A percentile compares a stretch with the other conserved stretches of the same genome.
phyloP scores from a whole-genome alignment of 306 rosid genomes.

The Prosopis cineraria region DNA sequence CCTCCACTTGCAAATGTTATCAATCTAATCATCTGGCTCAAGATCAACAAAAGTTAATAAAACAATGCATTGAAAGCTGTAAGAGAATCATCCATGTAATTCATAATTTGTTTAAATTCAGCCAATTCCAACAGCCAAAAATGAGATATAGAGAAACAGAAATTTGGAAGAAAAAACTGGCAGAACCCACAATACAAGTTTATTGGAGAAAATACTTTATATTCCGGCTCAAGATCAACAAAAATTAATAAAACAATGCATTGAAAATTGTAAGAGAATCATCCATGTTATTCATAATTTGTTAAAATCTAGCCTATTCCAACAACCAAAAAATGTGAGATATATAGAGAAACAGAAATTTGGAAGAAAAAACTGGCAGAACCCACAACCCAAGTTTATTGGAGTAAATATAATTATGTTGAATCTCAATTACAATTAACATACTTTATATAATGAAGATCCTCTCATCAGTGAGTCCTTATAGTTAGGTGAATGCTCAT shows the following conservation, averaged over 20 bases:
- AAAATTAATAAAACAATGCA: slow-evolving; percentile 17
- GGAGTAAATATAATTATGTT: neutral
- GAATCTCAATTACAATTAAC: slow-evolving; percentile 25
- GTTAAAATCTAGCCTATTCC: neutral
- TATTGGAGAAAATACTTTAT: neutral
- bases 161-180: neutral
- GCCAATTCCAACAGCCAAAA: neutral
- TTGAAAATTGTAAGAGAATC: slow-evolving; percentile 23
- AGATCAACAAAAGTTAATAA: slow-evolving; percentile 27
- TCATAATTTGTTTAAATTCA: neutral
- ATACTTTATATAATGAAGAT: slow-evolving; percentile 89
- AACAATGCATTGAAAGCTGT: slow-evolving; percentile 16
- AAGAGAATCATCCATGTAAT: slow-evolving; percentile 22
- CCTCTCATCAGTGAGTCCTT: slow-evolving; percentile 72
- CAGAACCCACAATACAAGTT: neutral
- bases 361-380: neutral
- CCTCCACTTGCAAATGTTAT: slow-evolving; percentile 81
- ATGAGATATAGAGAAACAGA: slow-evolving; percentile 12
- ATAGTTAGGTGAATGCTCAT: slow-evolving; percentile 46
- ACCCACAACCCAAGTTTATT: neutral
- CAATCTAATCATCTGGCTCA: slow-evolving; percentile 78
- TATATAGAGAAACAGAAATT: slow-evolving; percentile 17
- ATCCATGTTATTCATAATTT: neutral
- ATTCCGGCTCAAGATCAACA: slow-evolving; percentile 51
- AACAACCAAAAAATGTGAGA: slow-evolving; percentile 6